Evolutionary conservation across 1,139 yeast genomes (phyloP), one percentile per base, ranked within the genome.

Genomic region (Groenewaldozyma auringiensis): DNA sequence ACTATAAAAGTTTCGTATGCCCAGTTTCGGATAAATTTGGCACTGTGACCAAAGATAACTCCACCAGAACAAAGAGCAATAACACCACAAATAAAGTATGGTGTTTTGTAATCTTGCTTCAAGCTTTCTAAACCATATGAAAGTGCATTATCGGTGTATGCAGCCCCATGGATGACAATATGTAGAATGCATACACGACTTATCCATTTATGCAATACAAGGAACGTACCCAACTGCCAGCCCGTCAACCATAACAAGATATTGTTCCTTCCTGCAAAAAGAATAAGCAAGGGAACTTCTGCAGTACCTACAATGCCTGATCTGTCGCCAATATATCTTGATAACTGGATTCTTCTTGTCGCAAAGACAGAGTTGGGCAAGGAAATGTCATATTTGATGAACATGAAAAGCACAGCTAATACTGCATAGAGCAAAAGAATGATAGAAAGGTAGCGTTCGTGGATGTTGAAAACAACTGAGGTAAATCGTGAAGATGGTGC

Each of bases 211-310:
- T 82, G 88, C 53, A 72, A 74, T 17, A 76, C 66, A 43, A 78
- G 76, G 53, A 76, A 79, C 1, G 79, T 71, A 21, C 82, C 71
- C 55, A 75, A 76, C 32, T 80, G 73, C 76, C 83, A 72, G 21
- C 83, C 76, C 0, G 87, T 79, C 2, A 77, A 45, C 65, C 71
- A 66, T 48, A 76, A 74, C 35, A 80, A 60, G 45, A 80, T 63
- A 58, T 82, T 81, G 60, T 74, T 79, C 55, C 88, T 66, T 3
- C 85, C 85, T 0, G 81, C 84, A 64, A 80, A 72, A 27, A 77
- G 58, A 31, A 78, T 65, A 32, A 80, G 36, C 2, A 41, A 33
- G 17, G 47, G 44, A 13, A 45, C 42, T 8, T 33, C 39, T 16
- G 39, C 33, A 9, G 39, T 33, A 1, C 44, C 47, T 1, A 41